phyloP scores from a whole-genome alignment of 2,329 filamentous ascomycete species.

The Harringtonia aguacate region DNA sequence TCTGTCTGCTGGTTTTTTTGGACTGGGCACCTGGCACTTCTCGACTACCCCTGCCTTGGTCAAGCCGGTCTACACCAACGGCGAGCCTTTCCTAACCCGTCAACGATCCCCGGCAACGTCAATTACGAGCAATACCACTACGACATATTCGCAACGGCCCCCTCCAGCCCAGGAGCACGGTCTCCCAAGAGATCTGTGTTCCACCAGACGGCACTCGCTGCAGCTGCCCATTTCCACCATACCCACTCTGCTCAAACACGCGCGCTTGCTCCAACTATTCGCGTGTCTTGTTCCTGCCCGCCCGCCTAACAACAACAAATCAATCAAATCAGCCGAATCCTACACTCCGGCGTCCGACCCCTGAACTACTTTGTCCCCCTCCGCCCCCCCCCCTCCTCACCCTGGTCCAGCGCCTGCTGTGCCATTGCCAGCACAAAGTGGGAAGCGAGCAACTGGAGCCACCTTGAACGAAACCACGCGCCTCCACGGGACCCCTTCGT shows the following conservation, averaged over 20 bases:
- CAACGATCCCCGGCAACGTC: background rate
- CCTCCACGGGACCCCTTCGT: too few relatives aligned
- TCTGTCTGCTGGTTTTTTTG: too few relatives aligned
- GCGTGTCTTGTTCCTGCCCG: conserved; percentile 11
- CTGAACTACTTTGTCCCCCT: background rate
- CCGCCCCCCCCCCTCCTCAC: too few relatives aligned
- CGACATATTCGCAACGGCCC: too few relatives aligned
- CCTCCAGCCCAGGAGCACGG: background rate
- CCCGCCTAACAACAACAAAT: background rate
- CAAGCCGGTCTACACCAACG: too few relatives aligned
- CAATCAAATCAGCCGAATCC: background rate
- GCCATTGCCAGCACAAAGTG: too few relatives aligned
- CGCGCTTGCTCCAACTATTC: conserved; percentile 23
- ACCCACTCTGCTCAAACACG: conserved; percentile 17
- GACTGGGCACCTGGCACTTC: too few relatives aligned
- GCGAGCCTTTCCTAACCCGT: too few relatives aligned
- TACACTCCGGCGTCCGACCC: background rate
- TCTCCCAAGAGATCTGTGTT: conserved; percentile 4
- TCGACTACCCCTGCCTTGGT: too few relatives aligned
- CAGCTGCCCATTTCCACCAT: background rate
- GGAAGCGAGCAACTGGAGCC: too few relatives aligned
- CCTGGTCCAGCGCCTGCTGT: background rate
- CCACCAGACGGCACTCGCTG: background rate
- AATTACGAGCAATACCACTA: background rate
- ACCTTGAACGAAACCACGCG: too few relatives aligned